Evolutionary conservation across 176 grass and related monocot genomes (phyloP).

Genomic region (Coix lacrymajobi): DNA sequence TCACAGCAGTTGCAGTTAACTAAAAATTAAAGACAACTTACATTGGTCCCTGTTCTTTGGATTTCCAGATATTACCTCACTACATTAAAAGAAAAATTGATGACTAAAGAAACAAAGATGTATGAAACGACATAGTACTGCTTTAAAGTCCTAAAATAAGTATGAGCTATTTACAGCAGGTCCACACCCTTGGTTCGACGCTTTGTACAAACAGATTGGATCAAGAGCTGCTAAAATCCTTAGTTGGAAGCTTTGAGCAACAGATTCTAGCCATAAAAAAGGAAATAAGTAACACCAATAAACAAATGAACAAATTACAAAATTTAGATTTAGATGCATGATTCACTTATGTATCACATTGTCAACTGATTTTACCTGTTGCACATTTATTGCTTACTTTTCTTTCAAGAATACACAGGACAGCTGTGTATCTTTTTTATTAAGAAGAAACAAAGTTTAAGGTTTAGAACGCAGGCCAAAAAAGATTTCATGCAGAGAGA

Average conservation of each 20-base stretch:
- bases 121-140: not conserved
- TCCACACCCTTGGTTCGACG: not conserved
- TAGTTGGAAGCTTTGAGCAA: not conserved
- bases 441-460: not conserved
- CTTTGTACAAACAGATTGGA: not conserved
- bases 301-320: not conserved
- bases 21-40: conserved; percentile 5
- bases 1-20: not conserved
- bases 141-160: not conserved
- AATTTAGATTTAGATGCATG: not conserved
- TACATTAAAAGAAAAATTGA: conserved; percentile 22
- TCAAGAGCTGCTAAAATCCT: not conserved
- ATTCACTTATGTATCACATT: not conserved
- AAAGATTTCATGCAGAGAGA: not conserved
- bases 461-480: not conserved
- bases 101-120: not conserved
- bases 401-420: not conserved
- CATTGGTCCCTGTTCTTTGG: conserved; percentile 22
- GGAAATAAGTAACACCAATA: not conserved
- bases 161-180: not conserved
- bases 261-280: not conserved
- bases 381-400: not conserved
- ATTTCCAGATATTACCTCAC: conserved; percentile 32
- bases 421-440: not conserved
- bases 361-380: not conserved